These are phyloP conservation scores for Ganoderma sp. DNA, from an alignment of 1,284 basidiomycete species.

Conservation along the genomic window DNA sequence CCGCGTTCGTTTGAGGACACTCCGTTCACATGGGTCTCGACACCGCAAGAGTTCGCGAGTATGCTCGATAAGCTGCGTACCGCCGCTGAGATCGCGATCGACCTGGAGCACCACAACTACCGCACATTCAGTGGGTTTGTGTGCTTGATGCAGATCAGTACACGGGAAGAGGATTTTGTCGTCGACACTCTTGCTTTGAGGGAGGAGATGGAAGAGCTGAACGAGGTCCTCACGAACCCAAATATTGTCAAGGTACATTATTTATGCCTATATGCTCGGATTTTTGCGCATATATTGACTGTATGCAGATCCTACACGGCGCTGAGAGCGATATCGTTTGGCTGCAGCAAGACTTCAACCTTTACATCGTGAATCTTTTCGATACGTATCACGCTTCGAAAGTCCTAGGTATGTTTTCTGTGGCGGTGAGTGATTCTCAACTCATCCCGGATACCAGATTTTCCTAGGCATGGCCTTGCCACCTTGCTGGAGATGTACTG, in stretches of 20 bases:
- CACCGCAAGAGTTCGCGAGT: constrained; percentile 56
- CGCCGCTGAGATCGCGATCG: constrained; percentile 87
- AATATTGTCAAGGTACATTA: constrained; percentile 85
- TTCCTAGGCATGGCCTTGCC: constrained; percentile 84
- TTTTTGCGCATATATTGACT: constrained; percentile 4
- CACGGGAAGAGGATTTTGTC: constrained; percentile 85
- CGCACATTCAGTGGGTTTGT: constrained; percentile 88
- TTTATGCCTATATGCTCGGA: constrained; percentile 25
- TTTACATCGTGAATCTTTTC: constrained; percentile 94
- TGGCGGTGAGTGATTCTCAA: constrained; percentile 15
- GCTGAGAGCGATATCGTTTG: constrained; percentile 94
- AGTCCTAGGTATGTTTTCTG: constrained; percentile 61
- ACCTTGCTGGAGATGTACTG: constrained; percentile 90
- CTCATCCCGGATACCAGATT: constrained; percentile 52
- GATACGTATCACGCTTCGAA: constrained; percentile 97
- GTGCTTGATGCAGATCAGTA: constrained; percentile 94
- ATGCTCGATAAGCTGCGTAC: constrained; percentile 74
- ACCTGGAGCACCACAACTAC: constrained; percentile 92
- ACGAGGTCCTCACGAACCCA: constrained; percentile 86
- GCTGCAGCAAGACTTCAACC: constrained; percentile 94
- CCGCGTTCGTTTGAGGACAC: constrained; percentile 70
- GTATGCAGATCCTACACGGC: constrained; percentile 86
- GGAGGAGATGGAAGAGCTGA: constrained; percentile 72
- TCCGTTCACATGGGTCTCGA: constrained; percentile 79
- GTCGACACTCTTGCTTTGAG: constrained; percentile 85